Conservation (phyloP, 2,329 filamentous ascomycete species). For the Fusarium sarcochroum region DNA sequence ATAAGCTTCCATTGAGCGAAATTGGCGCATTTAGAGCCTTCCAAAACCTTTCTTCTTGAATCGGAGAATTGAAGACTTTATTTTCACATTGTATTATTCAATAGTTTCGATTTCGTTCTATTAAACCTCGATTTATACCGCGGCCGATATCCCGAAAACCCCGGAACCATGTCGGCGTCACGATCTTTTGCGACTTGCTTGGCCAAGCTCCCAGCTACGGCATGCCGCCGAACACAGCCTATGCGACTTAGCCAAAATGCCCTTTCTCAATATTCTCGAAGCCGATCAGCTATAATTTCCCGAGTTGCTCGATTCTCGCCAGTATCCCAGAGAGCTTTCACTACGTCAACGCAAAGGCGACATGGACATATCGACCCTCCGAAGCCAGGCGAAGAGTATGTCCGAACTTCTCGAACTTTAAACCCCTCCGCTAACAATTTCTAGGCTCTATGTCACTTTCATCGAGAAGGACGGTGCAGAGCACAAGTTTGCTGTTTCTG, state of each 20-base stretch:
- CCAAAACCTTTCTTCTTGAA: slow-evolving; percentile 29
- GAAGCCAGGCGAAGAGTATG: slow-evolving; percentile 92
- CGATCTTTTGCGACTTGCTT: slow-evolving; percentile 53
- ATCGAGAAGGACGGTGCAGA: slow-evolving; percentile 88
- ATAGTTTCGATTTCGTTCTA: slow-evolving; percentile 9
- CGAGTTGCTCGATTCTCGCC: slow-evolving; percentile 31
- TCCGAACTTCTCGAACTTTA: slow-evolving; percentile 22
- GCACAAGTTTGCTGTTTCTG: slow-evolving; percentile 82
- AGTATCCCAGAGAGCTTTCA: slow-evolving; percentile 69
- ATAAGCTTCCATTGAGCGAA: slow-evolving; percentile 48
- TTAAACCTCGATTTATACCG: slow-evolving; percentile 20
- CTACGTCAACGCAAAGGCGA: slow-evolving; percentile 68
- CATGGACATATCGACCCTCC: slow-evolving; percentile 89
- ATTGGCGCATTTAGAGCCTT: slow-evolving; percentile 43
- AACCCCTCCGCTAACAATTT: too few relatives aligned
- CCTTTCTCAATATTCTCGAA: slow-evolving; percentile 39
- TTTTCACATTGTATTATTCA: slow-evolving; percentile 12
- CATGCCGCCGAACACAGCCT: slow-evolving; percentile 50
- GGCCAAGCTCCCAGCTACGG: slow-evolving; percentile 51
- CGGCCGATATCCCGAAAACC: slow-evolving; percentile 27
- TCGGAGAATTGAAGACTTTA: slow-evolving; percentile 9
- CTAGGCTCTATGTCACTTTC: slow-evolving; percentile 88
- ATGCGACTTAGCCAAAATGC: slow-evolving; percentile 36
- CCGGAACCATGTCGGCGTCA: slow-evolving; percentile 52
- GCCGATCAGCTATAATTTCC: slow-evolving; percentile 27